phyloP scores from a whole-genome alignment of 139 green algal genomes.

The Pycnococcus provasolii region DNA sequence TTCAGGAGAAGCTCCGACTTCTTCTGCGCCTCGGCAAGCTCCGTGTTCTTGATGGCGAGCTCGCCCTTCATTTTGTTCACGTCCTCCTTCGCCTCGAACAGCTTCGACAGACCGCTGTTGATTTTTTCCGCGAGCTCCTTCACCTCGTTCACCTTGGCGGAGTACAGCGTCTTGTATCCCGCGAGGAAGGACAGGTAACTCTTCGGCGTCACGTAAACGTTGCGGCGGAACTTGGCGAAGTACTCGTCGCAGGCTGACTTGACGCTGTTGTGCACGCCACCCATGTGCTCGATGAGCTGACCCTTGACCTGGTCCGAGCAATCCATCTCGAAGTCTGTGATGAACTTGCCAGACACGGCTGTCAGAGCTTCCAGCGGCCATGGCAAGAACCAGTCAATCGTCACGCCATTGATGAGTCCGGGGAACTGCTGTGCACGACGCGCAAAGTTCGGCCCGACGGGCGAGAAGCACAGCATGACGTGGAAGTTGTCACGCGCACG shows the following conservation, averaged over 20 bases:
- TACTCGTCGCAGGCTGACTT: conserved; percentile 75
- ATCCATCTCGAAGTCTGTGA: conserved; percentile 74
- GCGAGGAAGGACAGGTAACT: conserved; percentile 82
- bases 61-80: conserved; percentile 64
- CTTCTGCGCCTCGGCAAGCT: conserved; percentile 65
- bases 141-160: conserved; percentile 46
- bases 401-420: conserved; percentile 86
- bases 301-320: conserved; percentile 58
- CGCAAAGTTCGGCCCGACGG: conserved; percentile 74
- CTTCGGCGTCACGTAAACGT: conserved; percentile 89
- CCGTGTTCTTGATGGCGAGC: conserved; percentile 75
- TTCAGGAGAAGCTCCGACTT: conserved; percentile 76
- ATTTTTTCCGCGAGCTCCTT: conserved; percentile 52
- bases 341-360: conserved; percentile 68
- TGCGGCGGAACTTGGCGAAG: conserved; percentile 72
- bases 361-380: conserved; percentile 61
- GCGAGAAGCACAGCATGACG: conserved; percentile 83
- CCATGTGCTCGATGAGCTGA: conserved; percentile 67
- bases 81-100: conserved; percentile 82
- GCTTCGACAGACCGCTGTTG: conserved; percentile 73
- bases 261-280: conserved; percentile 66
- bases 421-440: conserved; percentile 79
- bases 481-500: conserved; percentile 82
- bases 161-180: conserved; percentile 81
- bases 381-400: conserved; percentile 85